Percentiles rank a stretch among this genome's conserved stretches.
Conservation (phyloP, 768 basidiomycete species). For the Terana coerulea region DNA sequence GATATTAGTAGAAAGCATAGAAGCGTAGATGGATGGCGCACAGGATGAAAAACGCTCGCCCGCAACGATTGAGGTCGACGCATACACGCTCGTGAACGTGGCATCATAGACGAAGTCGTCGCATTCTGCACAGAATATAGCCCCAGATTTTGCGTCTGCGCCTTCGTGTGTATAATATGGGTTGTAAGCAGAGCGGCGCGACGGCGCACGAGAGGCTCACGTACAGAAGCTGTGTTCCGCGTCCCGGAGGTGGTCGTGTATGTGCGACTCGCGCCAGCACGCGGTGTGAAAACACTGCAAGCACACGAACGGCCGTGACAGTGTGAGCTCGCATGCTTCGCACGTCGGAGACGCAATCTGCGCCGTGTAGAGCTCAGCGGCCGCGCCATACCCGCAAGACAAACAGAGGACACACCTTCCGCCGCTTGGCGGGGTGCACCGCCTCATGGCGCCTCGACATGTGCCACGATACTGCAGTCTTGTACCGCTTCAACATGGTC, state of each 20-base stretch:
- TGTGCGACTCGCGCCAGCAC: constrained; percentile 65
- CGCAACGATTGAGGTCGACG: constrained; percentile 41
- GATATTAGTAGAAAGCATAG: constrained; percentile 5
- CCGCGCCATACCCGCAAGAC: neutral
- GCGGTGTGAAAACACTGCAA: constrained; percentile 67
- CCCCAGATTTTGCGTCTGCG: constrained; percentile 70
- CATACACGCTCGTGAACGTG: constrained; percentile 43
- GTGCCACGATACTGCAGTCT: constrained; percentile 53
- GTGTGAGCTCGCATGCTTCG: constrained; percentile 48
- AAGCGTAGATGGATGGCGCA: constrained; percentile 24
- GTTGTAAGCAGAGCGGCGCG: too few species aligned
- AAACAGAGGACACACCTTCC: constrained; percentile 47
- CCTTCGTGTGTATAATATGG: constrained; percentile 38
- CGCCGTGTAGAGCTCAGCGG: neutral
- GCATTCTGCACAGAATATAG: constrained; percentile 70
- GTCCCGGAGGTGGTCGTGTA: constrained; percentile 51
- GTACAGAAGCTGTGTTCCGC: constrained; percentile 62
- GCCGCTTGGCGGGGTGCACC: constrained; percentile 51
- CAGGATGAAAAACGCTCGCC: constrained; percentile 65
- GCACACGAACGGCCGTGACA: constrained; percentile 69
- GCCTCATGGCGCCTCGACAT: constrained; percentile 43
- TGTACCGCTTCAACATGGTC: constrained; percentile 46
- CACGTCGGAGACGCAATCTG: constrained; percentile 62
- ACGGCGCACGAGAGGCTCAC: constrained; percentile 27
- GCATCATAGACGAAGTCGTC: constrained; percentile 70